These are phyloP conservation scores for Colletotrichum salicis DNA, from an alignment of 2,329 filamentous ascomycete species.

Conservation along the genomic window DNA sequence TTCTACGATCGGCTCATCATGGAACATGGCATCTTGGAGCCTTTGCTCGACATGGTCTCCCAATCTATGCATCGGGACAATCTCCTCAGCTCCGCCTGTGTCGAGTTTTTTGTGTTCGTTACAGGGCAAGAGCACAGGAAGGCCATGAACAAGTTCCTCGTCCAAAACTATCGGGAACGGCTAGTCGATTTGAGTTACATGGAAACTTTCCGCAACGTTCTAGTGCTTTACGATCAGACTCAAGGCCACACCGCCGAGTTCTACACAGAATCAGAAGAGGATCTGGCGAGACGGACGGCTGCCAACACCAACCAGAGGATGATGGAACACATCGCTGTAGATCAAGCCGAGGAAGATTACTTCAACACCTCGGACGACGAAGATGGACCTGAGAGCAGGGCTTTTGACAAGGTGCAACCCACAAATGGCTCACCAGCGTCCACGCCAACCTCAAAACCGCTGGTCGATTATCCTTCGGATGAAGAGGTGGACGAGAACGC, in stretches of 20 bases:
- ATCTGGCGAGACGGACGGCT: slow-evolving; percentile 56
- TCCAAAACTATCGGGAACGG: slow-evolving; percentile 84
- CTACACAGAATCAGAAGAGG: slow-evolving; percentile 77
- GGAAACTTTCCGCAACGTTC: slow-evolving; percentile 81
- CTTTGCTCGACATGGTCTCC: slow-evolving; percentile 84
- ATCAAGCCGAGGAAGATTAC: slow-evolving; percentile 90
- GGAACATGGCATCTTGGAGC: slow-evolving; percentile 82
- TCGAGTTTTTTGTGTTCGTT: slow-evolving; percentile 94
- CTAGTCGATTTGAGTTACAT: slow-evolving; percentile 82
- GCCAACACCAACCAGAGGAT: slow-evolving; percentile 62
- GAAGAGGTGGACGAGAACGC: slow-evolving; percentile 75
- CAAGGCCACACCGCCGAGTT: slow-evolving; percentile 77
- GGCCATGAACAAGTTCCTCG: slow-evolving; percentile 83
- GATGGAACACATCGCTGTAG: slow-evolving; percentile 78
- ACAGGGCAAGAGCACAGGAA: slow-evolving; percentile 80
- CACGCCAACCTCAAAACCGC: slow-evolving; percentile 71
- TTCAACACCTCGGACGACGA: slow-evolving; percentile 85
- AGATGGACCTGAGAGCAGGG: slow-evolving; percentile 46
- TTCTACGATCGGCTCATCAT: slow-evolving; percentile 90
- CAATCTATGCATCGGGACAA: slow-evolving; percentile 93
- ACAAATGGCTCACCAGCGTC: slow-evolving; percentile 66
- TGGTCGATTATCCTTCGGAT: slow-evolving; percentile 94
- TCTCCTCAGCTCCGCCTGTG: slow-evolving; percentile 88
- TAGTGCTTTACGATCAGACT: slow-evolving; percentile 82
- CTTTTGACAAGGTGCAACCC: slow-evolving; percentile 47